Conservation (phyloP, 140 eudicot species). For the Oenanthe javanica region DNA sequence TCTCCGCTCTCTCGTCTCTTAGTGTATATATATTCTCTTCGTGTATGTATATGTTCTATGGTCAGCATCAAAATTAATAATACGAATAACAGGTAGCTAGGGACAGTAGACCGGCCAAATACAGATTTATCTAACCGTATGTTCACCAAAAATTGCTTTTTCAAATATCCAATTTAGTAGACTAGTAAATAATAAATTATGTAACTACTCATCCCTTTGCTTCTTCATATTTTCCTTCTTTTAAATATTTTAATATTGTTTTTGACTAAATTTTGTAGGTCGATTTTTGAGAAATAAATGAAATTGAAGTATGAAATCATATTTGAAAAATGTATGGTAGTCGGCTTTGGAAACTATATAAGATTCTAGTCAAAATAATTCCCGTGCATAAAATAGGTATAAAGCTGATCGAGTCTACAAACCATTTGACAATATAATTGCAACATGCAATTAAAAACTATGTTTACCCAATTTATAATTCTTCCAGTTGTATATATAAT, state of each 20-base stretch:
- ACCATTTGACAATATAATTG: not conserved
- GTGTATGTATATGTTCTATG: not conserved
- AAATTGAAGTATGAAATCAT: not conserved
- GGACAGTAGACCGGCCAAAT: not conserved
- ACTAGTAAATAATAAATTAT: too few species aligned
- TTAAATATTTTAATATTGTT: too few species aligned
- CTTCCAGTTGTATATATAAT: not conserved
- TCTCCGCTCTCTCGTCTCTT: too few species aligned
- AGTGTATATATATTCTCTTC: too few species aligned
- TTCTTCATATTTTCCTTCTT: too few species aligned
- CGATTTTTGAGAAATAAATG: too few species aligned
- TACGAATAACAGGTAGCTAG: not conserved
- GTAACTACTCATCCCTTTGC: too few species aligned
- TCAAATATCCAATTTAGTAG: too few species aligned
- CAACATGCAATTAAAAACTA: not conserved
- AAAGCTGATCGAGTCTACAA: too few species aligned
- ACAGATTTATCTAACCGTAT: too few species aligned
- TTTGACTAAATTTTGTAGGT: too few species aligned
- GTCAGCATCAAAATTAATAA: not conserved
- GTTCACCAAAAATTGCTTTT: too few species aligned
- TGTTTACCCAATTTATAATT: not conserved
- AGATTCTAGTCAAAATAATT: not conserved
- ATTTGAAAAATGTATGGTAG: slow-evolving; percentile 11
- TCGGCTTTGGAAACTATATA: not conserved
- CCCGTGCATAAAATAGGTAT: not conserved